Evolutionary conservation across 805 yeast species (phyloP).

Genomic region (Wickerhamomyces sydowiorum): DNA sequence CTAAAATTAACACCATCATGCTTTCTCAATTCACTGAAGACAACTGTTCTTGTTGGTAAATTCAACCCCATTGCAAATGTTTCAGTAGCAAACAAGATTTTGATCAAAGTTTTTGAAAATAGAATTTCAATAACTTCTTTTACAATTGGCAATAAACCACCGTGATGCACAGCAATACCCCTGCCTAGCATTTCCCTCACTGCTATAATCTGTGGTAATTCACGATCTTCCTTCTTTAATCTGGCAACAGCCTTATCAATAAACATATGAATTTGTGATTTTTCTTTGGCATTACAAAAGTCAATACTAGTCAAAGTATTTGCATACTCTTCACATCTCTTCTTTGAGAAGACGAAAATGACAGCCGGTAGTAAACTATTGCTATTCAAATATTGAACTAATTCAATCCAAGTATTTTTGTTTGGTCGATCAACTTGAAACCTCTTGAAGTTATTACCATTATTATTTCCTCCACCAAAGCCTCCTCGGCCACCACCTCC

Average conservation of each 20-base stretch:
- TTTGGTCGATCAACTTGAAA: conserved; percentile 43
- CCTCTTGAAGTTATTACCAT: conserved; percentile 28
- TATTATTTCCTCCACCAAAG: conserved; percentile 23
- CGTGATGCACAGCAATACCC: conserved; percentile 95
- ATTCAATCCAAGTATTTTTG: conserved; percentile 69
- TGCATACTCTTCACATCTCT: conserved; percentile 91
- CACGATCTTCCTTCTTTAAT: conserved; percentile 86
- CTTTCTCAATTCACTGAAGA: conserved; percentile 77
- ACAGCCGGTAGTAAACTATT: conserved; percentile 85
- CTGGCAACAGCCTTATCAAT: conserved; percentile 85
- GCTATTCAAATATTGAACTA: conserved; percentile 65
- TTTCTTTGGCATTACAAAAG: conserved; percentile 78
- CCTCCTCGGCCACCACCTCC: conserved; percentile 24
- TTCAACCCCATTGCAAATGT: conserved; percentile 99
- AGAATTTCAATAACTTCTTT: conserved; percentile 90
- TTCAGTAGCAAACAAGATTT: conserved; percentile 93
- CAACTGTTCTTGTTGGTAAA: conserved; percentile 93
- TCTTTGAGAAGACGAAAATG: conserved; percentile 87
- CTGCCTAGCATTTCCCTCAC: conserved; percentile 77
- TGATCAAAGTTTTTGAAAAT: conserved; percentile 80
- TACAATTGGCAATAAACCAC: conserved; percentile 88
- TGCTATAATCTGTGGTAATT: conserved; percentile 83
- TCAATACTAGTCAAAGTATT: conserved; percentile 67
- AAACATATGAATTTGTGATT: conserved; percentile 89
- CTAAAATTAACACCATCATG: conserved; percentile 88